phyloP scores from a whole-genome alignment of 306 rosid genomes.

The Prunus salicina region DNA sequence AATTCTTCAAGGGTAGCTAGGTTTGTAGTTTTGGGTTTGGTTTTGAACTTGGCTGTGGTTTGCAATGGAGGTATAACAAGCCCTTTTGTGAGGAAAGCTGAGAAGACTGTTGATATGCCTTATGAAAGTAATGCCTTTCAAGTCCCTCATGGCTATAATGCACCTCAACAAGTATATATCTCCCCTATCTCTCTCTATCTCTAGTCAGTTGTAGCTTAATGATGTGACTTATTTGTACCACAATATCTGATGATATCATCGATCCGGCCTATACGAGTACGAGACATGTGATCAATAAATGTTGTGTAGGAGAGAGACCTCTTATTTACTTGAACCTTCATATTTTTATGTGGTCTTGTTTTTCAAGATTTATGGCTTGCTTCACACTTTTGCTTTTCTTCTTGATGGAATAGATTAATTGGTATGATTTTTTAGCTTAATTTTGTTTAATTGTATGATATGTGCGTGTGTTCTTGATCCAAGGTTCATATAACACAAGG shows the following conservation, averaged over 20 bases:
- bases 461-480: conserved; percentile 18
- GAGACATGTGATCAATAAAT: no score
- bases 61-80: conserved; percentile 48
- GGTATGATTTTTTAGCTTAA: no score
- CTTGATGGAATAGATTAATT: no score
- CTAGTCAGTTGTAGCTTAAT: not conserved
- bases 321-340: no score
- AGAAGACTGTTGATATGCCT: conserved; percentile 58
- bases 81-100: conserved; percentile 43
- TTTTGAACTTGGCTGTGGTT: conserved; percentile 21
- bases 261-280: no score
- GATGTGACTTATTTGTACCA: no score
- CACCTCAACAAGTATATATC: conserved; percentile 65
- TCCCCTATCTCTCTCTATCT: not conserved
- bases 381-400: not conserved
- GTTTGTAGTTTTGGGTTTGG: conserved; percentile 30
- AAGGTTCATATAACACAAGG: conserved; percentile 92
- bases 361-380: not conserved
- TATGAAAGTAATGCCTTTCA: conserved; percentile 59
- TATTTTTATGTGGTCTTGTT: not conserved
- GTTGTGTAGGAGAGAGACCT: no score
- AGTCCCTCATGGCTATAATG: conserved; percentile 62
- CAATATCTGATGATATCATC: no score
- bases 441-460: not conserved
- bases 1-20: conserved; percentile 5